Percentiles rank a stretch among this genome's conserved stretches.
phyloP scores from a whole-genome alignment of 805 yeast genomes.

The Hanseniaspora mollemarum region DNA sequence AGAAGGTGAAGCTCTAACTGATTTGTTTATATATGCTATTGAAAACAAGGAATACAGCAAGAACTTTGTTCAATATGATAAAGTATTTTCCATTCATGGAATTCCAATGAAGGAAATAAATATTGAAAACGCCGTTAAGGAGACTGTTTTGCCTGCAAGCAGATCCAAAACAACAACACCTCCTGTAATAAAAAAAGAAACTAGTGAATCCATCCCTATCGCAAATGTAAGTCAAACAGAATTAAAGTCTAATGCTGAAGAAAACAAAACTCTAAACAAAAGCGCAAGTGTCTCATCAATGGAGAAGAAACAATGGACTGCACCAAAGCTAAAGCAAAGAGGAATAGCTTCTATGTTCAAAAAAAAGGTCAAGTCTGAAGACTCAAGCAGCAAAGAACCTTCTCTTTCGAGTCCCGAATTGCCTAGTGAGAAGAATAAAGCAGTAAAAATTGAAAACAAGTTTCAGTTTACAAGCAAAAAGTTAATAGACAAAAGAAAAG shows the following conservation, averaged over 20 bases:
- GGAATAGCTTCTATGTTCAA: conserved; percentile 13
- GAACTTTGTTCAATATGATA: not conserved
- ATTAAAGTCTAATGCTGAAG: no score
- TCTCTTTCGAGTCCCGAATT: not conserved
- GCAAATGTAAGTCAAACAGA: conserved; percentile 3
- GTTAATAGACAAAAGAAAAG: conserved; percentile 10
- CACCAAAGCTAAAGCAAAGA: conserved; percentile 12
- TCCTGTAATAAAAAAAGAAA: not conserved
- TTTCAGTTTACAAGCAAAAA: conserved; percentile 6
- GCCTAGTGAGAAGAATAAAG: not conserved
- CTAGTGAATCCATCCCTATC: not conserved
- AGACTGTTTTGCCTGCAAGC: not conserved
- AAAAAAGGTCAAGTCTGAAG: not conserved
- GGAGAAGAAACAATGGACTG: conserved; percentile 7
- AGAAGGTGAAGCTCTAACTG: not conserved
- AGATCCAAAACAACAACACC: not conserved
- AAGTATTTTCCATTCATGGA: not conserved
- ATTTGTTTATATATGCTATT: not conserved
- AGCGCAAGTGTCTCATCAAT: not conserved
- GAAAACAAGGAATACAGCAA: not conserved
- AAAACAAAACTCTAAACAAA: no score
- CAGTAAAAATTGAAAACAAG: conserved; percentile 3
- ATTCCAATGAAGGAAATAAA: not conserved
- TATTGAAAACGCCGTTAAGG: not conserved
- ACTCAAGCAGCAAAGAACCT: not conserved